Evolutionary conservation across 495 filamentous ascomycete genomes (phyloP).

Genomic region (Aspergillus homomorphus): DNA sequence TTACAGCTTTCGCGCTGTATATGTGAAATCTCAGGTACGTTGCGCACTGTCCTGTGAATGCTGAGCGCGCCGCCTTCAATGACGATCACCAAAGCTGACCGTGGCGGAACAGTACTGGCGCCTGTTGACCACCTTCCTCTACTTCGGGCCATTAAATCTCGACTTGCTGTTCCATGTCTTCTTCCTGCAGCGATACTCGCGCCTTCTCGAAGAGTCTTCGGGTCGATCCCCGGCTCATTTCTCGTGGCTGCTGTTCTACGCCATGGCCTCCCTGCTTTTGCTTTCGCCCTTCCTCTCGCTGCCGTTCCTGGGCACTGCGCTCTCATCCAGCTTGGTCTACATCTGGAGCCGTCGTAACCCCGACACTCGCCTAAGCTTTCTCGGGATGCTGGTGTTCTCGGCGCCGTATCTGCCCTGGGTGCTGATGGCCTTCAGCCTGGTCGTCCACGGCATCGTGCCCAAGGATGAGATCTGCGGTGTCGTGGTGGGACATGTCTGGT

Average conservation of each 20-base stretch:
- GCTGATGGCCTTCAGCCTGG: slow-evolving; percentile 81
- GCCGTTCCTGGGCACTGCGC: slow-evolving; percentile 85
- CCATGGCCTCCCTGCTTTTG: slow-evolving; percentile 67
- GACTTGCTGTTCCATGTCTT: slow-evolving; percentile 98
- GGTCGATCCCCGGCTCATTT: slow-evolving; percentile 88
- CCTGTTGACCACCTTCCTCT: slow-evolving; percentile 88
- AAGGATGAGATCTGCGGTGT: slow-evolving; percentile 96
- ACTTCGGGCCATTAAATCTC: slow-evolving; percentile 91
- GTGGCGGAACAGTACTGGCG: slow-evolving; percentile 79
- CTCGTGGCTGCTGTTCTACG: slow-evolving; percentile 88
- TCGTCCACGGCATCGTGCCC: slow-evolving; percentile 80
- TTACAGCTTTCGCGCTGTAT: slow-evolving; percentile 92
- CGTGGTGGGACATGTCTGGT: slow-evolving; percentile 93
- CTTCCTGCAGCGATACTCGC: slow-evolving; percentile 95
- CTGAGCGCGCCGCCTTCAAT: neutral
- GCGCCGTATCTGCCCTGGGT: slow-evolving; percentile 98
- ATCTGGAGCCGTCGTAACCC: slow-evolving; percentile 97
- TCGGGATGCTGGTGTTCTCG: slow-evolving; percentile 85
- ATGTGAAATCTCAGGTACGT: slow-evolving; percentile 78
- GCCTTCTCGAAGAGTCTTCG: slow-evolving; percentile 90
- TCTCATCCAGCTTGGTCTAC: slow-evolving; percentile 91
- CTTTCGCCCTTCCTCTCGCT: slow-evolving; percentile 82
- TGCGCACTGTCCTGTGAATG: neutral
- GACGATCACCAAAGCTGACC: slow-evolving; percentile 14
- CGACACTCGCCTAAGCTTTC: slow-evolving; percentile 82